A percentile compares a stretch with the other conserved stretches of the same genome.
Evolutionary conservation across 805 yeast species (phyloP).

Genomic region (Saccharomycopsis sp.): DNA sequence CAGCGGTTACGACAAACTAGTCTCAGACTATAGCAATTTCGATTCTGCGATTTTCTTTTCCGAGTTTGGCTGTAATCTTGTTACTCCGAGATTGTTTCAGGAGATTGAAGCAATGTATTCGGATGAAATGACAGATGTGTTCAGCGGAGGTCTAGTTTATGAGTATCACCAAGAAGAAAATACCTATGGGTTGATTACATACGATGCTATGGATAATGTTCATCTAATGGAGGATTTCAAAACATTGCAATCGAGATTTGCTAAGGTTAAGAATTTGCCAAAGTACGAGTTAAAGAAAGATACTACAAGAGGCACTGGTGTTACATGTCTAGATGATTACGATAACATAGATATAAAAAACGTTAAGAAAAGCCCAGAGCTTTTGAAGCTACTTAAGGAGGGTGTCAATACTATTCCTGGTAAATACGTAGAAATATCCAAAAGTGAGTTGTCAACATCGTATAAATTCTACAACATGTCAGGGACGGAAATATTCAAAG

Average conservation of each 20-base stretch:
- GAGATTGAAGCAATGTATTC: constrained; percentile 71
- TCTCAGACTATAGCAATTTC: constrained; percentile 60
- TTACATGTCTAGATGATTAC: constrained; percentile 34
- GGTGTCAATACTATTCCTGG: constrained; percentile 19
- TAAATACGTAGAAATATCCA: background rate
- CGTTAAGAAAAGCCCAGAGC: background rate
- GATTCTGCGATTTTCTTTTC: constrained; percentile 80
- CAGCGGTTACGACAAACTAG: constrained; percentile 70
- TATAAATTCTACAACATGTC: background rate
- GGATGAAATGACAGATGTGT: constrained; percentile 61
- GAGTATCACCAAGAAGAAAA: constrained; percentile 76
- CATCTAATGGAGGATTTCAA: constrained; percentile 42
- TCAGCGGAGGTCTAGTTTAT: constrained; percentile 81
- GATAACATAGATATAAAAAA: constrained; percentile 36
- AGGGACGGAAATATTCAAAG: background rate
- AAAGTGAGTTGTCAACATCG: background rate
- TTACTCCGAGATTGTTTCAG: constrained; percentile 70
- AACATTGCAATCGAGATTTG: constrained; percentile 41
- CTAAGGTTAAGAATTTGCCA: constrained; percentile 30
- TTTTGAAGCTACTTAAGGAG: background rate
- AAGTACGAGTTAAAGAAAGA: constrained; percentile 25
- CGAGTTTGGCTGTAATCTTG: constrained; percentile 87
- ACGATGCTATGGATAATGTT: constrained; percentile 36
- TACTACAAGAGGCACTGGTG: constrained; percentile 22
- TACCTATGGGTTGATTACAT: constrained; percentile 67